Conservation (phyloP, 2,329 filamentous ascomycete genomes). For the Stemphylium vesicarium region DNA sequence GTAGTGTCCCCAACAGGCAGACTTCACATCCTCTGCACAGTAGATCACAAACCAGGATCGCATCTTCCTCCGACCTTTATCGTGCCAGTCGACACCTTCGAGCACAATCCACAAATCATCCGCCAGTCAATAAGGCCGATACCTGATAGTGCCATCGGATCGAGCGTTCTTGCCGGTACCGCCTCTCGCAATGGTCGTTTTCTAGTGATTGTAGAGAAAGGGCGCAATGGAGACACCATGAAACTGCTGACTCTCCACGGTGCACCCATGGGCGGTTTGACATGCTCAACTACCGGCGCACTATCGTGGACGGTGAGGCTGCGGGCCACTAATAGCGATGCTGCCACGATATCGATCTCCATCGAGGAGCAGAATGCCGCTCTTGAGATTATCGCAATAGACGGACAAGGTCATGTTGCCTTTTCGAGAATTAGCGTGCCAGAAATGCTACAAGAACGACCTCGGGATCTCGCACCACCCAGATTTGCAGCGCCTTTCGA, state of each 20-base stretch:
- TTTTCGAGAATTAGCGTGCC: conserved; percentile 21
- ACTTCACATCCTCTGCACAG: conserved; percentile 27
- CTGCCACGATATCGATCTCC: conserved; percentile 20
- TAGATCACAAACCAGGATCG: conserved; percentile 25
- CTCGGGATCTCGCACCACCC: neutral
- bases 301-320: conserved; percentile 16
- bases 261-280: conserved; percentile 18
- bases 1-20: conserved; percentile 21
- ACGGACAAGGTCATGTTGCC: conserved; percentile 21
- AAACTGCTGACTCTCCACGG: conserved; percentile 19
- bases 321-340: conserved; percentile 4
- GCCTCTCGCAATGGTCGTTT: conserved; percentile 24
- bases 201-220: conserved; percentile 21
- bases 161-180: conserved; percentile 18
- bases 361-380: conserved; percentile 18
- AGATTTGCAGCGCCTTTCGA: conserved; percentile 2
- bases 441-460: conserved; percentile 13
- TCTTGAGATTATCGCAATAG: conserved; percentile 26
- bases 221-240: conserved; percentile 6
- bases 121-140: conserved; percentile 14
- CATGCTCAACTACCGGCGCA: conserved; percentile 8
- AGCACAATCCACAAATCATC: neutral
- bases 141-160: conserved; percentile 9
- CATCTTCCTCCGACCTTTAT: conserved; percentile 24
- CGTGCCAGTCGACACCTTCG: conserved; percentile 13